These are phyloP conservation scores for Colletotrichum simmondsii DNA, from an alignment of 2,329 filamentous ascomycete species.

Conservation along the genomic window DNA sequence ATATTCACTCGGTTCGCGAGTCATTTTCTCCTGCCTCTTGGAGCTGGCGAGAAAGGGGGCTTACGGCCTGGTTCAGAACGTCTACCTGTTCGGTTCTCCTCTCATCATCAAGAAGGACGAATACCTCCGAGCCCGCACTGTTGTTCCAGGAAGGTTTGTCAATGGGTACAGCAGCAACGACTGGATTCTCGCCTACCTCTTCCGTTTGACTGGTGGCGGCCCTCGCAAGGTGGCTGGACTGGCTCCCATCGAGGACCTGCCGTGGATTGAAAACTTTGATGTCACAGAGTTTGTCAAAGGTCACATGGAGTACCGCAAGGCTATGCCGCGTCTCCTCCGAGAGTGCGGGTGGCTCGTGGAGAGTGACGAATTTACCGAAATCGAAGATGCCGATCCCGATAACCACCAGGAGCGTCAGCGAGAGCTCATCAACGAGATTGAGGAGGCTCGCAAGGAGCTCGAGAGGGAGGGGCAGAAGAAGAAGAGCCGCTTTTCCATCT, in stretches of 20 bases:
- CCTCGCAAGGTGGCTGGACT: conserved; percentile 90
- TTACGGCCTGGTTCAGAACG: conserved; percentile 90
- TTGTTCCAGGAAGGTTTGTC: conserved; percentile 91
- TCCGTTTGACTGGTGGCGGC: conserved; percentile 92
- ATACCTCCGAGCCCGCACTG: conserved; percentile 81
- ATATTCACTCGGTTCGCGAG: conserved; percentile 90
- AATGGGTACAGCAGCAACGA: conserved; percentile 96
- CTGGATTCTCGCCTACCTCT: conserved; percentile 97
- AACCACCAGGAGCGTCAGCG: conserved; percentile 88
- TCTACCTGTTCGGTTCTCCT: conserved; percentile 93
- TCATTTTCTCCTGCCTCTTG: conserved; percentile 91
- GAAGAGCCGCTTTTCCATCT: conserved; percentile 74
- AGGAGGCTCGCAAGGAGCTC: conserved; percentile 88
- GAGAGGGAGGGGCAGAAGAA: conserved; percentile 78
- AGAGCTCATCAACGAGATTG: conserved; percentile 95
- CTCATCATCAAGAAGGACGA: conserved; percentile 93
- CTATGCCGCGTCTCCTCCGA: conserved; percentile 88
- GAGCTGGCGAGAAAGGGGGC: conserved; percentile 88
- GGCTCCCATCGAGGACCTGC: conserved; percentile 78
- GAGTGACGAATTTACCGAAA: conserved; percentile 94
- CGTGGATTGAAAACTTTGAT: conserved; percentile 88
- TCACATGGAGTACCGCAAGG: conserved; percentile 95
- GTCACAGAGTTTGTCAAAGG: conserved; percentile 87
- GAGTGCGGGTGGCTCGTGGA: conserved; percentile 93
- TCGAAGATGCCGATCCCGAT: conserved; percentile 96